Evolutionary conservation across 202 grass and related monocot species (phyloP).

Genomic region (Schoenoplectus triqueter): DNA sequence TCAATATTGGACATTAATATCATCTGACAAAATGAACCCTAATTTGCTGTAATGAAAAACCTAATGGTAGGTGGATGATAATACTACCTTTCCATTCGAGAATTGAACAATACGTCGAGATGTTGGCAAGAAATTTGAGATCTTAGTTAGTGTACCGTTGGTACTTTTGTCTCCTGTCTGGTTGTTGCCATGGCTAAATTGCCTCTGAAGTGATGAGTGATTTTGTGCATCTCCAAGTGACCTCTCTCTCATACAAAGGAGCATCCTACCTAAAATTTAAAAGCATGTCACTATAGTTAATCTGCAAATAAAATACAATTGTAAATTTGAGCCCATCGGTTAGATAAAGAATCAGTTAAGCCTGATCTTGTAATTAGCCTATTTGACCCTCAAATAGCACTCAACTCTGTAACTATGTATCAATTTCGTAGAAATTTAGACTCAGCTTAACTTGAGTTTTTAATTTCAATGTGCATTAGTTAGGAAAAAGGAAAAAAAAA

Average conservation of each 20-base stretch:
- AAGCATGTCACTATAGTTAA: not conserved
- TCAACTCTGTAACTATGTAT: not conserved
- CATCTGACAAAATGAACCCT: no score
- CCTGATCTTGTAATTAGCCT: not conserved
- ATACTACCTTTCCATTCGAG: conserved; percentile 88
- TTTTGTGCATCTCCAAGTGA: conserved; percentile 68
- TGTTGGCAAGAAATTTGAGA: conserved; percentile 98
- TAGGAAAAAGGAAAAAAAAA: no score
- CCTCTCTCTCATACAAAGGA: conserved; percentile 95
- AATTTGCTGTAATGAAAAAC: not conserved
- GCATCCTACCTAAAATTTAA: conserved; percentile 76
- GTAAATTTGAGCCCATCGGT: not conserved
- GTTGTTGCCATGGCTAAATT: conserved; percentile 88
- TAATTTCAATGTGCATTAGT: not conserved
- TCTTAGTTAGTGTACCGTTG: conserved; percentile 69
- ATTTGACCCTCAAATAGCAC: conserved; percentile 2
- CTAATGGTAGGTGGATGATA: not conserved
- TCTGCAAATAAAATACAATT: not conserved
- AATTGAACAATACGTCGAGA: conserved; percentile 98
- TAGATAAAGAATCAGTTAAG: not conserved
- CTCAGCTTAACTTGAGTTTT: not conserved
- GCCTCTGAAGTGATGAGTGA: conserved; percentile 89
- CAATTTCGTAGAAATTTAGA: not conserved
- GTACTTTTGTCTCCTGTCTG: conserved; percentile 70
- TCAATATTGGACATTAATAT: no score